Percentiles rank a stretch among this genome's conserved stretches.
phyloP scores from a whole-genome alignment of 352 stramenopile genomes.

The Thraustotheca clavata region DNA sequence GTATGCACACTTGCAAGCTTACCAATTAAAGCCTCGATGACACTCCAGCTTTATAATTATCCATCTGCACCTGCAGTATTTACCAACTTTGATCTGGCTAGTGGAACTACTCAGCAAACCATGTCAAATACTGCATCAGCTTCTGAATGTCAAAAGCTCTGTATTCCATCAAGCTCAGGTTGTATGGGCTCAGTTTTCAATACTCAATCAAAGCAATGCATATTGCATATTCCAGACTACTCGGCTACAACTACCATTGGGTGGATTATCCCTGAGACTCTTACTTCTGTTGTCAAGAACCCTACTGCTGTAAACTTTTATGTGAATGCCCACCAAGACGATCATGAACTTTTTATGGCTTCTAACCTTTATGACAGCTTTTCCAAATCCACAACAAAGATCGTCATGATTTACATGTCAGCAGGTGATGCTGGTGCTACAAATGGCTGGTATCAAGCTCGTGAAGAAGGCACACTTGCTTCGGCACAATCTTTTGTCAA shows the following conservation, averaged over 20 bases:
- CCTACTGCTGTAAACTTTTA: not conserved
- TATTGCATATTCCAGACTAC: not conserved
- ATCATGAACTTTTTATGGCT: conserved; percentile 18
- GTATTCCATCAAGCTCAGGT: not conserved
- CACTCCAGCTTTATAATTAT: not conserved
- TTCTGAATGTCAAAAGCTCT: not conserved
- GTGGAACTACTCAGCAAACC: not conserved
- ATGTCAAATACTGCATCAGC: not conserved
- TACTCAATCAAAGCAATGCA: not conserved
- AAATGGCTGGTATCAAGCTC: conserved; percentile 11
- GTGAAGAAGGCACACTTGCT: not conserved
- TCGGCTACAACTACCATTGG: not conserved
- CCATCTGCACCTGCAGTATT: not conserved
- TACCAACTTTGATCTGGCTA: not conserved
- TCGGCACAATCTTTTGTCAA: conserved; percentile 12
- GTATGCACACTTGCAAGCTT: not conserved
- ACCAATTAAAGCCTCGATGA: not conserved
- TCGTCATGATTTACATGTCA: conserved; percentile 19
- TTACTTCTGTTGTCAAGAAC: not conserved
- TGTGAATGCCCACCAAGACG: conserved; percentile 16
- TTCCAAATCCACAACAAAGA: not conserved
- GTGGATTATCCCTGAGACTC: not conserved
- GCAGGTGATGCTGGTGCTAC: not conserved
- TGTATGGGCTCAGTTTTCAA: conserved; percentile 9
- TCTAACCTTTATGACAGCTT: conserved; percentile 11